Conservation (phyloP, 305 asterid species). For the Rubia tinctorum region DNA sequence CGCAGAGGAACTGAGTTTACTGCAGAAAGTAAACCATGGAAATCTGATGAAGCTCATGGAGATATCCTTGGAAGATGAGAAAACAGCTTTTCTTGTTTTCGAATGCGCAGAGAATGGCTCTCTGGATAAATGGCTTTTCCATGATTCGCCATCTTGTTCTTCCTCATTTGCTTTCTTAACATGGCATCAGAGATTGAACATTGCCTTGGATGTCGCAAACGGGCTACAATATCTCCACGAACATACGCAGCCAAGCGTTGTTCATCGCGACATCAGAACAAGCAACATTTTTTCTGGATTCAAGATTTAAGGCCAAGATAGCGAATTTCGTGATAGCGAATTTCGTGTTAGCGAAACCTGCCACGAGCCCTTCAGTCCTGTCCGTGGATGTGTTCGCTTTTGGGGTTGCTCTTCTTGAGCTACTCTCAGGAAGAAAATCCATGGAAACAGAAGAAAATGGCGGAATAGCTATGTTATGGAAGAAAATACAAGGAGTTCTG, state of each 20-base stretch:
- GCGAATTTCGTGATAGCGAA: slow-evolving; percentile 61
- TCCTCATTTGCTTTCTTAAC: slow-evolving; percentile 22
- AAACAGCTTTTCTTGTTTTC: slow-evolving; percentile 43
- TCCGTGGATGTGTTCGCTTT: slow-evolving; percentile 68
- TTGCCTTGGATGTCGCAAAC: slow-evolving; percentile 74
- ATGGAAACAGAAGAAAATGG: slow-evolving; percentile 49
- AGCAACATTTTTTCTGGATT: slow-evolving; percentile 72
- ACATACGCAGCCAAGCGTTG: slow-evolving; percentile 65
- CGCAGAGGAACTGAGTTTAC: slow-evolving; percentile 50
- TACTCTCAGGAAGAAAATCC: slow-evolving; percentile 62
- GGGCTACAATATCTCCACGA: slow-evolving; percentile 86
- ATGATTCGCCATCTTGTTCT: slow-evolving; percentile 24
- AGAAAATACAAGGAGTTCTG: slow-evolving; percentile 51
- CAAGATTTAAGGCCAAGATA: slow-evolving; percentile 63
- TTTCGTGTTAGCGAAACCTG: slow-evolving; percentile 52
- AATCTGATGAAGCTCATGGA: slow-evolving; percentile 72
- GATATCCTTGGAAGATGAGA: slow-evolving; percentile 48
- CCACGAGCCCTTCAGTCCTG: slow-evolving; percentile 41
- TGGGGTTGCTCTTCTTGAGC: slow-evolving; percentile 70
- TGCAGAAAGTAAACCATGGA: slow-evolving; percentile 69
- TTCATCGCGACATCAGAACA: slow-evolving; percentile 55
- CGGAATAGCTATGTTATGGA: slow-evolving; percentile 50
- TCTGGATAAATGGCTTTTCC: slow-evolving; percentile 53
- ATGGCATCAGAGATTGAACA: slow-evolving; percentile 58
- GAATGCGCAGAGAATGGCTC: slow-evolving; percentile 74